phyloP scores from a whole-genome alignment of 108 stramenopile genomes.

The Pseudonitzschia pungens region DNA sequence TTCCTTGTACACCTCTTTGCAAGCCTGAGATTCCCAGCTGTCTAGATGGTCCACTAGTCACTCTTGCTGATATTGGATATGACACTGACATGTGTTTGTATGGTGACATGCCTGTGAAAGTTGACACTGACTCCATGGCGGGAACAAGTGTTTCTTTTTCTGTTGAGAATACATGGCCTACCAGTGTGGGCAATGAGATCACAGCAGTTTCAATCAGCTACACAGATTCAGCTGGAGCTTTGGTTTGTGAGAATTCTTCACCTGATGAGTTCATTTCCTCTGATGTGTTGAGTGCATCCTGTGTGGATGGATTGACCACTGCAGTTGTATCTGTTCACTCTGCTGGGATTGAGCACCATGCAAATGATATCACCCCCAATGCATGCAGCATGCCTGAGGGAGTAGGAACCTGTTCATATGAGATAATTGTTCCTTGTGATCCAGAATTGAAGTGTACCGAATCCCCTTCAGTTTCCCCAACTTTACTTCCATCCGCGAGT shows the following conservation, averaged over 20 bases:
- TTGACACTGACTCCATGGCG: not conserved
- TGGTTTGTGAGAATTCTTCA: not conserved
- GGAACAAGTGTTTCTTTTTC: not conserved
- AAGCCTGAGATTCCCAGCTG: conserved; percentile 2
- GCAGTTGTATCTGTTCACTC: not conserved
- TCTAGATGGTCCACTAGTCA: not conserved
- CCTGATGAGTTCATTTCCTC: not conserved
- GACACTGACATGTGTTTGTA: conserved; percentile 2
- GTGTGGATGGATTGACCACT: conserved; percentile 7
- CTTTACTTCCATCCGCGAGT: no score
- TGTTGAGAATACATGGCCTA: not conserved
- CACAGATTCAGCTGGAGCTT: not conserved
- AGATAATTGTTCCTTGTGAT: conserved; percentile 3
- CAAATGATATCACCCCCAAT: not conserved
- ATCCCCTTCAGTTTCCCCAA: not conserved
- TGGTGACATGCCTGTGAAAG: conserved; percentile 8
- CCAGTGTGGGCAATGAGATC: not conserved
- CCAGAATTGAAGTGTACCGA: not conserved
- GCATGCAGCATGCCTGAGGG: not conserved
- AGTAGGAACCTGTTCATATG: conserved; percentile 9
- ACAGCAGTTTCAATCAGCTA: not conserved
- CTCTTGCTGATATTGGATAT: conserved; percentile 7
- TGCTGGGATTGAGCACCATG: not conserved
- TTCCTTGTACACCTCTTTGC: conserved; percentile 16
- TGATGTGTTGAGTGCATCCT: not conserved